Base-by-base conservation (phyloP, 2,329 filamentous ascomycete genomes). In the Tolypocladium ophioglossoides region DNA sequence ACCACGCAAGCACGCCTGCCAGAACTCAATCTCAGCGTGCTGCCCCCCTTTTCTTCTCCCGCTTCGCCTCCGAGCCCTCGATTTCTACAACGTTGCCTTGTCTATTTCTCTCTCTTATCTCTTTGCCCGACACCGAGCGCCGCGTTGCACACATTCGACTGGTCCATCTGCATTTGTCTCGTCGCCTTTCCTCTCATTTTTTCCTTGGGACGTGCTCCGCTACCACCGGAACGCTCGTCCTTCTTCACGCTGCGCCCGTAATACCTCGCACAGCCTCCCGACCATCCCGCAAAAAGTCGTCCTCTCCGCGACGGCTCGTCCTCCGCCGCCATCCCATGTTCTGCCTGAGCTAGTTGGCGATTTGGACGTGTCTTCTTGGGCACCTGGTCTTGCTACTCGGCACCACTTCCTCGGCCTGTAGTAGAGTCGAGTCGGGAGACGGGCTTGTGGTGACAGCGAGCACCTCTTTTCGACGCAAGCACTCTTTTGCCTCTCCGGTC, bases 371-470 rank as follows among this genome's bases (percentile, higher is more conserved):
- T 67, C 63, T 59, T 50, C 56, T 57, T 60, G 63, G 65, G 64
- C 63, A 65, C 63, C 65, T 61, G 63, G 63, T 61, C 62, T 62
- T 61, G 32, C 52, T 56, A 59, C 54, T 58, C 52, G 41, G 56
- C 57, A 57, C 55, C 56, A 51, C 52, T 52, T 52, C 60, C 53
- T 56, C 54, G 54, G 50, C 54, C 55, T 55, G 58, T 63, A 63
- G 59, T 57, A 56, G 56, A 59, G 18, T 39, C 47, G n/a, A 44
- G 61, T 63, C 56, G 56, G 62, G 59, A 58, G 53, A 53, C 59
- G 63, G 66, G 38, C 67, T 72, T 72, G 69, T 70, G 74, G 75
- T 77, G 70, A 74, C 60, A 76, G 74, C 72, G 73, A 74, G 67
- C 67, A 64, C 66, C 63, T 66, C 62, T 58, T 44, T 62, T 63